Conservation (phyloP, 2,329 filamentous ascomycete species). For the Ciborinia camelliae region DNA sequence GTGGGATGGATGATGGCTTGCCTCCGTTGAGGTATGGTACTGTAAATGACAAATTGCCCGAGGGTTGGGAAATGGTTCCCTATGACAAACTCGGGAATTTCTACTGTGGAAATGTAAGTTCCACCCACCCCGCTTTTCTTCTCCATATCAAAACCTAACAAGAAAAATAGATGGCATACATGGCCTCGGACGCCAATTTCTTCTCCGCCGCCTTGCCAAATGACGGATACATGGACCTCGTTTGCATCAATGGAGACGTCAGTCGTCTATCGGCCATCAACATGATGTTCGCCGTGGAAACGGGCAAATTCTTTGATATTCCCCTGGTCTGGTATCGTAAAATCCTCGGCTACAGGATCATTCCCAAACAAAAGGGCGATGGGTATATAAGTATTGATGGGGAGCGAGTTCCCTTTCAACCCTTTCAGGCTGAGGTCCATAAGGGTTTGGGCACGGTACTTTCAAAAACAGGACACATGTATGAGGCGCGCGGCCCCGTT, state of each 20-base stretch:
- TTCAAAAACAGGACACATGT: conserved; percentile 67
- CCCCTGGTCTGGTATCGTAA: conserved; percentile 78
- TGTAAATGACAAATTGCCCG: conserved; percentile 69
- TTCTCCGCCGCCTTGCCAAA: conserved; percentile 78
- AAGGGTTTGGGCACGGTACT: conserved; percentile 78
- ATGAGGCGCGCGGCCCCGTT: conserved; percentile 56
- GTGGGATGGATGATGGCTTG: conserved; percentile 49
- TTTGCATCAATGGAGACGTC: conserved; percentile 76
- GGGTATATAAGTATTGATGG: conserved; percentile 95
- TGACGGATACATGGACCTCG: conserved; percentile 82
- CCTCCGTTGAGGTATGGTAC: conserved; percentile 78
- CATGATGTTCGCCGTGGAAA: conserved; percentile 69
- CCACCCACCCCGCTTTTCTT: background rate
- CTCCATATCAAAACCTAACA: background rate
- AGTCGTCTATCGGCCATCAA: conserved; percentile 61
- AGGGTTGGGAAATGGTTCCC: conserved; percentile 70
- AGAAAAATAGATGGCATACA: conserved; percentile 69
- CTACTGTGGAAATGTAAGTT: conserved; percentile 79
- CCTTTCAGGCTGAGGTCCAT: conserved; percentile 90
- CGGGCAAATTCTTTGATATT: conserved; percentile 75
- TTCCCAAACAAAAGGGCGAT: conserved; percentile 64
- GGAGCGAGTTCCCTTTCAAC: conserved; percentile 79
- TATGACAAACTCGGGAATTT: conserved; percentile 84
- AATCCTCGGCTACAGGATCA: conserved; percentile 80
- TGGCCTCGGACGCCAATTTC: conserved; percentile 84